These are phyloP conservation scores for Aspergillus bertholletiae DNA, from an alignment of 495 filamentous ascomycete species.

Conservation along the genomic window DNA sequence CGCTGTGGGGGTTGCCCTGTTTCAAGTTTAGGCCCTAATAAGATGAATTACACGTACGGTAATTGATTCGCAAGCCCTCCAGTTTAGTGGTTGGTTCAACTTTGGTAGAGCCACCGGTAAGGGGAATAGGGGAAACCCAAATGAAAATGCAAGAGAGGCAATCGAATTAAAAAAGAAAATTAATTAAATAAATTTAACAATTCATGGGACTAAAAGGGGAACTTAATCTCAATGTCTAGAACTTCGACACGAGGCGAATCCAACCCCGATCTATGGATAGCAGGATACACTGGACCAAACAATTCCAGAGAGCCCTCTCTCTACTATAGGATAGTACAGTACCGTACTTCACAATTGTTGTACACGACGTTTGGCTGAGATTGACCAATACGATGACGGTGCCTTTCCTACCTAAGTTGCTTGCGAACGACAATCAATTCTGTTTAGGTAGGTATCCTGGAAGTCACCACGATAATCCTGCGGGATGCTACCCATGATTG, in stretches of 20 bases:
- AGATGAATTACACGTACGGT: conserved; percentile 1
- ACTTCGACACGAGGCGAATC: background rate
- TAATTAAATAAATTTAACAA: background rate
- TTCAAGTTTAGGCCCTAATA: conserved; percentile 35
- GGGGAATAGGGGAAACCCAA: conserved; percentile 13
- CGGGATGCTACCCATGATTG: conserved; percentile 3
- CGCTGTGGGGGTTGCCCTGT: conserved; percentile 26
- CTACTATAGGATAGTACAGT: no score
- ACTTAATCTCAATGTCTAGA: background rate
- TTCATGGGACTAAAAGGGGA: background rate
- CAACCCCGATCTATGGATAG: background rate
- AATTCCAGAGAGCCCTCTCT: no score
- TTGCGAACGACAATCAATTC: no score
- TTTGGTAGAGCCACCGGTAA: conserved; percentile 9
- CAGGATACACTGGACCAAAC: background rate
- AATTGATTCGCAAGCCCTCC: conserved; percentile 1
- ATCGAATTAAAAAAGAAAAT: background rate
- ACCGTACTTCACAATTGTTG: no score
- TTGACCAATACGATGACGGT: no score
- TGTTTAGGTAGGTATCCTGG: no score
- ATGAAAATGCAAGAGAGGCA: background rate
- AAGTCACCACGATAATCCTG: background rate
- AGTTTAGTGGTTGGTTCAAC: conserved; percentile 1
- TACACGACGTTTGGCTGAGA: no score
- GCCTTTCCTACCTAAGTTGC: no score